Evolutionary conservation across 2,329 filamentous ascomycete genomes (phyloP).

Genomic region (Penicillium olsonii): DNA sequence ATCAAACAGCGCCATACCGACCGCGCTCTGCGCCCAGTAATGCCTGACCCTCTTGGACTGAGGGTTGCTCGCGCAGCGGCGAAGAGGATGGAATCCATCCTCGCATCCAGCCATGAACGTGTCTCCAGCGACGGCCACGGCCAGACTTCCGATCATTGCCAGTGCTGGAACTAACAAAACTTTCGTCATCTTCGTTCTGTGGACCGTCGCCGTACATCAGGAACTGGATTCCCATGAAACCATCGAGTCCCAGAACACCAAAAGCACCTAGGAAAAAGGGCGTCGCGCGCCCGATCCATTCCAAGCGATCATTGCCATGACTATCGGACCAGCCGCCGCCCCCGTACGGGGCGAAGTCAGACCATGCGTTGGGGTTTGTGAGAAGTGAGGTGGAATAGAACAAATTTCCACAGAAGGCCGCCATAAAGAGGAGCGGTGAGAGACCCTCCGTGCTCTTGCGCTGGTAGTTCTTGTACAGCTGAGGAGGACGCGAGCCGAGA

Average conservation of each 20-base stretch:
- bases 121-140: constrained; percentile 53
- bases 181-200: constrained; percentile 17
- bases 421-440: constrained; percentile 63
- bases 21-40: constrained; percentile 30
- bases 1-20: constrained; percentile 38
- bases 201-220: constrained; percentile 56
- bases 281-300: constrained; percentile 60
- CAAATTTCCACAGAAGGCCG: constrained; percentile 67
- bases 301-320: constrained; percentile 54
- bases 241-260: constrained; percentile 64
- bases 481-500: constrained; percentile 62
- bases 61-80: constrained; percentile 29
- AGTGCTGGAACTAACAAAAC: constrained; percentile 3
- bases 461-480: constrained; percentile 65
- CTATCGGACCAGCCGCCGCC: constrained; percentile 61
- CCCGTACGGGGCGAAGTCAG: constrained; percentile 57
- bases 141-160: constrained; percentile 48
- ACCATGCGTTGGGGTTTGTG: constrained; percentile 66
- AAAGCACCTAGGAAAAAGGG: constrained; percentile 69
- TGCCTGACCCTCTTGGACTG: constrained; percentile 30
- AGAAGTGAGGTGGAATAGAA: constrained; percentile 66
- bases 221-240: constrained; percentile 64
- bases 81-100: constrained; percentile 62
- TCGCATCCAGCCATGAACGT: constrained; percentile 65
- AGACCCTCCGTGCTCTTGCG: constrained; percentile 66